Evolutionary conservation across 1,284 basidiomycete genomes (phyloP), one percentile per base, ranked within the genome.

Genomic region (Fomitopsis schrenkii): DNA sequence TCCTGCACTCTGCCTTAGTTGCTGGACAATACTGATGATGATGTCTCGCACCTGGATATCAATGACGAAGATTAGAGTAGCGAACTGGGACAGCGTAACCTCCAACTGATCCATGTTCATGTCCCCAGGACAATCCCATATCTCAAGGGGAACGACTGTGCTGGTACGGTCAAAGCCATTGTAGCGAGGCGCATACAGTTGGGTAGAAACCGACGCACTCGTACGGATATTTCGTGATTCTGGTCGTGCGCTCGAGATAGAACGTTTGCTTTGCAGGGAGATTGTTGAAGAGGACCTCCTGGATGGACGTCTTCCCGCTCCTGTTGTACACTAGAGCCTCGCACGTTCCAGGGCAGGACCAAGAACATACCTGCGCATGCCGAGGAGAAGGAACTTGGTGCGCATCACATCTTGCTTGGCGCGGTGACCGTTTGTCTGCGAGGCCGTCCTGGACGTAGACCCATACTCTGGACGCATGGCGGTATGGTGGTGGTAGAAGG

Each of bases 101-200:
- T 87, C 89, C 15, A 94, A 80, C 19, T 83, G 83, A 19, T 88
- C 89, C 26, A 95, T 81, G 19, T 86, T 84, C 33, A 88, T 85
- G 61, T 89, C 93, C 33, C 93, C 93, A 0, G 97, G 97, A 64
- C 93, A 93, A 72, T 98, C 96, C 94, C 95, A 98, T 71, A 98
- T 87, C 72, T 98, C 93, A 28, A 98, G 85, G 1, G 93, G 93
- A 61, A 97, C 88, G 65, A 98, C 89, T 42, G 94, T 91, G 74
- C 95, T 97, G 71, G 63, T 66, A 50, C 26, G 48, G 60, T 44
- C 38, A 44, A 28, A 35, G 35, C 44, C 15, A 10, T 4, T 38
- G 35, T 45, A 17, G 26, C 30, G 26, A 55, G 41, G 57, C 54
- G 62, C 45, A 17, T 30, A 57, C 44, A 50, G 19, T 54, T 62